Evolutionary conservation across 1,139 yeast genomes (phyloP).

Genomic region (Blastobotrys ciferrii): DNA sequence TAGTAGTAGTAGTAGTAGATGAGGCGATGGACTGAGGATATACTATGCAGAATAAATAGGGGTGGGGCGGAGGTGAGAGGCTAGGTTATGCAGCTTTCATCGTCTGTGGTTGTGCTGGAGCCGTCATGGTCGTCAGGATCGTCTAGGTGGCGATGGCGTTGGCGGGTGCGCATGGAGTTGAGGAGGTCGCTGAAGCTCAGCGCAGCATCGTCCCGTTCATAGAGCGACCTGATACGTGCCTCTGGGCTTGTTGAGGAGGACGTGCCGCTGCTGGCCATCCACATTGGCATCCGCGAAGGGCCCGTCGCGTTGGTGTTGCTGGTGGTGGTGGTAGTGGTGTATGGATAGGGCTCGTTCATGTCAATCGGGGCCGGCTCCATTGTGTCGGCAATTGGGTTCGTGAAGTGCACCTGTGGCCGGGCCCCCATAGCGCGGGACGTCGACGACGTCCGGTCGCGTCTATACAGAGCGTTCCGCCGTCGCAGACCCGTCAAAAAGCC

Average conservation of each 20-base stretch:
- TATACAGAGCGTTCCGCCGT: not conserved
- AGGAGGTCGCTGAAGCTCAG: not conserved
- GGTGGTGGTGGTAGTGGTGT: not conserved
- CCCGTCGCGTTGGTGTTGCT: not conserved
- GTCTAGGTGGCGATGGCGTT: not conserved
- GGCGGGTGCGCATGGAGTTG: not conserved
- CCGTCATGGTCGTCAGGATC: not conserved
- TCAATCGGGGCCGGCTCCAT: constrained; percentile 2
- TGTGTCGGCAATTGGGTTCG: constrained; percentile 21
- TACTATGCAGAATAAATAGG: constrained; percentile 1
- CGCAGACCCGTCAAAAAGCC: not conserved
- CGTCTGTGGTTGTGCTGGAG: constrained; percentile 3
- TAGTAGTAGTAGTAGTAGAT: too few species aligned
- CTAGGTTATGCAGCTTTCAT: constrained; percentile 1
- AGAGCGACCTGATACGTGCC: not conserved
- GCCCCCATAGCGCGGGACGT: not conserved
- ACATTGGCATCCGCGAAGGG: not conserved
- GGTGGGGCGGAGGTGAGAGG: not conserved
- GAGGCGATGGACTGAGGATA: not conserved
- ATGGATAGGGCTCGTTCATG: not conserved
- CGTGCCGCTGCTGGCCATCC: not conserved
- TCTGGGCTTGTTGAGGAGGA: not conserved
- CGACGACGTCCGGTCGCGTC: not conserved
- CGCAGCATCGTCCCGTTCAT: not conserved
- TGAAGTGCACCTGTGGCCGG: constrained; percentile 25